These are phyloP conservation scores for Brassica cretica DNA, from an alignment of 345 rosid genomes.

Conservation along the genomic window DNA sequence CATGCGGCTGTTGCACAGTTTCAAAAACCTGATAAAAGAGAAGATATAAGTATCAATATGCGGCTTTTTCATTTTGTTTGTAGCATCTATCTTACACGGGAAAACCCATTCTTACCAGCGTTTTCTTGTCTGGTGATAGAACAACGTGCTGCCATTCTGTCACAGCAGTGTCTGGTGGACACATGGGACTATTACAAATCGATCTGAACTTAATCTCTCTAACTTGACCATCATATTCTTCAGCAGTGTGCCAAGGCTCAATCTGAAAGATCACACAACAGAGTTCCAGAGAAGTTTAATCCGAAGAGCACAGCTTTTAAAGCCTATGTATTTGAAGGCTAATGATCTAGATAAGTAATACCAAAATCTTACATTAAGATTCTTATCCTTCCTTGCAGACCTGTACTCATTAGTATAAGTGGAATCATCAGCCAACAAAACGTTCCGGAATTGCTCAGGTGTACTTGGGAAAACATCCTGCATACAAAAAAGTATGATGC, in stretches of 20 bases:
- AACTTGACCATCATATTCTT: slow-evolving; percentile 95
- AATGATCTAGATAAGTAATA: slow-evolving; percentile 12
- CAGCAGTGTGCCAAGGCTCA: slow-evolving; percentile 89
- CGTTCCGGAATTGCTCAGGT: slow-evolving; percentile 60
- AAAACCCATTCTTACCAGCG: slow-evolving; percentile 45
- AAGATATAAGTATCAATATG: slow-evolving; percentile 7
- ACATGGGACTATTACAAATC: slow-evolving; percentile 89
- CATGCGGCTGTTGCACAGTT: slow-evolving; percentile 95
- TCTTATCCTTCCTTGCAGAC: slow-evolving; percentile 68
- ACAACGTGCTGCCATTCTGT: slow-evolving; percentile 91
- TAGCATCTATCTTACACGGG: not conserved
- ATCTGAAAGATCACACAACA: slow-evolving; percentile 54
- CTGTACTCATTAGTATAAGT: slow-evolving; percentile 67
- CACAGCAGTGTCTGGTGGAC: slow-evolving; percentile 97
- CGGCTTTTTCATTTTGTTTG: not conserved
- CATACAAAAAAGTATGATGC: slow-evolving; percentile 29
- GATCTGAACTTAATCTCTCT: slow-evolving; percentile 89
- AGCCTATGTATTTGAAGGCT: not conserved
- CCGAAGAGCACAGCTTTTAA: slow-evolving; percentile 4
- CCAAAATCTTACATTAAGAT: slow-evolving; percentile 62
- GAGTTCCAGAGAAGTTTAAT: slow-evolving; percentile 8
- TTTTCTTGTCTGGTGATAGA: slow-evolving; percentile 74
- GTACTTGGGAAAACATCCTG: slow-evolving; percentile 80
- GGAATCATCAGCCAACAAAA: slow-evolving; percentile 71
- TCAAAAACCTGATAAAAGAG: slow-evolving; percentile 67